phyloP scores from a whole-genome alignment of 352 stramenopile genomes.

The Phytophthora pseudosyringae region DNA sequence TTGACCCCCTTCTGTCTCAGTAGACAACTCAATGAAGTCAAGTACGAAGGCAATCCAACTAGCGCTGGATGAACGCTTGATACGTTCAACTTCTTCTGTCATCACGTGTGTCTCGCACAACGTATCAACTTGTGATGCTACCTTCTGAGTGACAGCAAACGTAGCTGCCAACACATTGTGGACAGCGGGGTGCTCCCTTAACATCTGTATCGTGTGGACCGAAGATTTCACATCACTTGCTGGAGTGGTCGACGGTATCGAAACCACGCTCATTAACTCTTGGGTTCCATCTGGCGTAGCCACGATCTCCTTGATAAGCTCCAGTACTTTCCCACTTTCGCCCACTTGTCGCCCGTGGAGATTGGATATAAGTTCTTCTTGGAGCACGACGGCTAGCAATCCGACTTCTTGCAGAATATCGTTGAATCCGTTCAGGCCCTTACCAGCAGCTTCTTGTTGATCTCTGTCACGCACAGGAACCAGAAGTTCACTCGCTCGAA shows the following conservation, averaged over 20 bases:
- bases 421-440: slow-evolving; percentile 22
- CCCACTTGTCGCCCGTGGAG: slow-evolving; percentile 25
- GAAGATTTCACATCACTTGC: neutral
- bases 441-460: slow-evolving; percentile 9
- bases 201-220: slow-evolving; percentile 5
- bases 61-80: slow-evolving; percentile 16
- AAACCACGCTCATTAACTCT: slow-evolving; percentile 1
- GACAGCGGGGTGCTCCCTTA: slow-evolving; percentile 20
- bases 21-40: slow-evolving; percentile 17
- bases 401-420: slow-evolving; percentile 36
- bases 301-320: slow-evolving; percentile 17
- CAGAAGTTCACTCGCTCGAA: slow-evolving; percentile 38
- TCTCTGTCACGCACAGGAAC: neutral
- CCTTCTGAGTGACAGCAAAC: slow-evolving; percentile 29
- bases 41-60: slow-evolving; percentile 33
- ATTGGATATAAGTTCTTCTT: slow-evolving; percentile 47
- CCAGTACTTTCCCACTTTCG: slow-evolving; percentile 5
- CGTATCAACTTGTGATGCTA: slow-evolving; percentile 19
- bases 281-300: slow-evolving; percentile 9
- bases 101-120: slow-evolving; percentile 15
- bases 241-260: neutral
- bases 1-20: slow-evolving; percentile 7
- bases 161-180: slow-evolving; percentile 31
- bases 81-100: slow-evolving; percentile 13
- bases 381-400: slow-evolving; percentile 29